Percentiles rank a stretch among this genome's conserved stretches.
Conservation (phyloP, 1,284 basidiomycete species). For the Fereydounia khargensis region DNA sequence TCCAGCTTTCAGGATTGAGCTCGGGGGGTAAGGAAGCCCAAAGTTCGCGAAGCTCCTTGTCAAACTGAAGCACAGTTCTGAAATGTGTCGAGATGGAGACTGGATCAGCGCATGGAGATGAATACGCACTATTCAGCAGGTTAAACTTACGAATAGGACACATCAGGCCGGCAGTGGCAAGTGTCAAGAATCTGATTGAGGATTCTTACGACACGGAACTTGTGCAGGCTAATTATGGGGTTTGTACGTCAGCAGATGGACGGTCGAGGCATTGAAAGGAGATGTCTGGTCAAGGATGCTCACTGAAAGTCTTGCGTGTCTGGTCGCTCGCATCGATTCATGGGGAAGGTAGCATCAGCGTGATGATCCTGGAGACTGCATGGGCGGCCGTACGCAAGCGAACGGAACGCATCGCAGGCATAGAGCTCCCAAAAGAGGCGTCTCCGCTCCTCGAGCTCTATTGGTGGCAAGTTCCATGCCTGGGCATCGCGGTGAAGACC, state of each 20-base stretch:
- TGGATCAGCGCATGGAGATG: too few species aligned
- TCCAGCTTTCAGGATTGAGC: neutral
- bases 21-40: constrained; percentile 1
- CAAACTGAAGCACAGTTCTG: neutral
- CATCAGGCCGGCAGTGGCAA: neutral
- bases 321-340: neutral
- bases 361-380: constrained; percentile 9
- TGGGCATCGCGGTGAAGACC: constrained; percentile 6
- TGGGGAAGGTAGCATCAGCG: constrained; percentile 1
- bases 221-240: constrained; percentile 3
- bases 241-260: too few species aligned
- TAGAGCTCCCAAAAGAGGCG: constrained; percentile 18
- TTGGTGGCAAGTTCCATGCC: constrained; percentile 1
- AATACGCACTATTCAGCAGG: too few species aligned
- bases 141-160: too few species aligned
- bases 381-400: constrained; percentile 11
- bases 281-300: too few species aligned
- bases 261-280: too few species aligned
- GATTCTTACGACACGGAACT: constrained; percentile 5
- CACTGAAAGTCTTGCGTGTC: neutral
- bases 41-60: constrained; percentile 4
- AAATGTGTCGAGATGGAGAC: too few species aligned
- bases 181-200: constrained; percentile 1
- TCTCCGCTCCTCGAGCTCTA: neutral
- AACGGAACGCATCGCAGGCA: constrained; percentile 6